Evolutionary conservation across 768 basidiomycete genomes (phyloP).

Genomic region (Ephemerocybe angulata): DNA sequence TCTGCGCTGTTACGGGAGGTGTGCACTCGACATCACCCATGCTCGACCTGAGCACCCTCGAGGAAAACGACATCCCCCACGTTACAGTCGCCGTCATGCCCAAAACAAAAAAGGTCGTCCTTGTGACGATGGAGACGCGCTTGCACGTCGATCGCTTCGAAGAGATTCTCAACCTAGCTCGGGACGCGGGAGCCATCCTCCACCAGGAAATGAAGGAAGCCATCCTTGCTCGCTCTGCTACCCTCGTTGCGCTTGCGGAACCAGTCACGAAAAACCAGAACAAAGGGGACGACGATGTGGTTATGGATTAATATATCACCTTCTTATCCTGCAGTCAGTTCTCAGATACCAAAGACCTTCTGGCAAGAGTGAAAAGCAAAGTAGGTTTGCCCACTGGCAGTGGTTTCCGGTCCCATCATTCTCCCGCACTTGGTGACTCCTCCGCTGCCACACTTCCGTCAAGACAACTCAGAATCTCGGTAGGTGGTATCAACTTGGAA

Average conservation of each 20-base stretch:
- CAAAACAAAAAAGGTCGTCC: conserved; percentile 75
- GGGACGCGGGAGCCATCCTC: conserved; percentile 72
- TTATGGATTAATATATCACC: conserved; percentile 4
- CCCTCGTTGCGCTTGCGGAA: conserved; percentile 62
- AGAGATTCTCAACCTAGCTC: conserved; percentile 78
- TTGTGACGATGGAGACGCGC: conserved; percentile 93
- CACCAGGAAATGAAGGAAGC: conserved; percentile 81
- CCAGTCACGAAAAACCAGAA: conserved; percentile 26
- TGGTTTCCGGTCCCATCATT: too few species aligned
- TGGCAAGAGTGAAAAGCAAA: background rate
- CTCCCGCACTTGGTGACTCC: too few species aligned
- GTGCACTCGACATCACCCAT: conserved; percentile 78
- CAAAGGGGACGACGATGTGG: conserved; percentile 8
- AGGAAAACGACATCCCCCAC: conserved; percentile 88
- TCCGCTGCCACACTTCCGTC: too few species aligned
- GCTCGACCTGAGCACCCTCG: conserved; percentile 82
- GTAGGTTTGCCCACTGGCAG: too few species aligned
- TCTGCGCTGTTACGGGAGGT: conserved; percentile 86
- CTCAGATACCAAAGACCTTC: background rate
- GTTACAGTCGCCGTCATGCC: conserved; percentile 90
- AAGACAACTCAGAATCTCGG: too few species aligned
- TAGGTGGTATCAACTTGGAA: too few species aligned
- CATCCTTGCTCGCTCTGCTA: conserved; percentile 57
- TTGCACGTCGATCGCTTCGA: conserved; percentile 90
- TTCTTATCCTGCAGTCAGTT: background rate